Evolutionary conservation across 2,329 filamentous ascomycete species (phyloP).

Genomic region (Hypoxylon sp.): DNA sequence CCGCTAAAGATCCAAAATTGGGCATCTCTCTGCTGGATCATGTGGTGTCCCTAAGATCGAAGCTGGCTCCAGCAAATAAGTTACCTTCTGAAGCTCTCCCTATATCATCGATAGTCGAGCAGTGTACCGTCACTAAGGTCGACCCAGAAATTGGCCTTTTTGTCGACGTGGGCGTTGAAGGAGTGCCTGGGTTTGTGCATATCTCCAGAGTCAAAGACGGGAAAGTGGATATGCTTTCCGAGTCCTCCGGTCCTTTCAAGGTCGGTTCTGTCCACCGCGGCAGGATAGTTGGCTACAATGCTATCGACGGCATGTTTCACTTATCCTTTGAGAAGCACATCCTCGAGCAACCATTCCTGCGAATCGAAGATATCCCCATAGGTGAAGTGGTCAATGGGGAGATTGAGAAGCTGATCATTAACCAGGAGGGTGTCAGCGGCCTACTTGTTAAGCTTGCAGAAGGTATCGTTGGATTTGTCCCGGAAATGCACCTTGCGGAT

Average conservation of each 20-base stretch:
- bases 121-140: slow-evolving; percentile 83
- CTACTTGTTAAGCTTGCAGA: slow-evolving; percentile 87
- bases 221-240: slow-evolving; percentile 85
- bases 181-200: slow-evolving; percentile 88
- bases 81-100: slow-evolving; percentile 71
- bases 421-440: slow-evolving; percentile 81
- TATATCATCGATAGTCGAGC: slow-evolving; percentile 80
- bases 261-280: slow-evolving; percentile 82
- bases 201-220: slow-evolving; percentile 93
- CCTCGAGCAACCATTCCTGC: slow-evolving; percentile 87
- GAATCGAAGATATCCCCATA: slow-evolving; percentile 89
- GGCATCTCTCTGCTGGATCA: slow-evolving; percentile 92
- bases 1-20: slow-evolving; percentile 82
- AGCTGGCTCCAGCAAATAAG: slow-evolving; percentile 57
- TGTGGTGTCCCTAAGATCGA: slow-evolving; percentile 72
- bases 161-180: slow-evolving; percentile 74
- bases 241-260: slow-evolving; percentile 82
- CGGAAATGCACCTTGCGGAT: slow-evolving; percentile 90
- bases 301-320: slow-evolving; percentile 86
- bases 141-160: slow-evolving; percentile 86
- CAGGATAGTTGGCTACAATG: slow-evolving; percentile 87
- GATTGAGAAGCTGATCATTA: slow-evolving; percentile 86
- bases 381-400: slow-evolving; percentile 85
- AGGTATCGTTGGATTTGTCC: slow-evolving; percentile 88
- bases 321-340: slow-evolving; percentile 86